Conservation (phyloP, 208 protist genomes). For the Leptomonas seymouri region DNA sequence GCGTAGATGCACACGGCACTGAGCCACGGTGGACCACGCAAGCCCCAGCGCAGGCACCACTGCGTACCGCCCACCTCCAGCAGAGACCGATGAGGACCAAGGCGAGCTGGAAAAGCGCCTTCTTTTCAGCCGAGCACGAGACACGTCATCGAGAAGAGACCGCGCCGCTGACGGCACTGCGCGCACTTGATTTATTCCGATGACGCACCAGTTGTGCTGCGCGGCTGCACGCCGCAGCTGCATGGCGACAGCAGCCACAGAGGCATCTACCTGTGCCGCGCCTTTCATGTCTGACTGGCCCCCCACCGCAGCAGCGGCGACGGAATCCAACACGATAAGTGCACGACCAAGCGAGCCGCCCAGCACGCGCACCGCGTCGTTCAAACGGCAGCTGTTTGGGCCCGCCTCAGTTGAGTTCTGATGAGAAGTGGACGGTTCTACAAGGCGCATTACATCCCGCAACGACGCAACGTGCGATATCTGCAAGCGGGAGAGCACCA, state of each 20-base stretch:
- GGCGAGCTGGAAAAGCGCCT: slow-evolving; percentile 4
- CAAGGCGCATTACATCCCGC: slow-evolving; percentile 41
- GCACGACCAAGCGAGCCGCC: slow-evolving; percentile 30
- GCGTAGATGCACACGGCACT: slow-evolving; percentile 52
- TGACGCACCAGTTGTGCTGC: slow-evolving; percentile 39
- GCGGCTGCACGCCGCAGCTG: slow-evolving; percentile 48
- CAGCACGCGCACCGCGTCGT: slow-evolving; percentile 24
- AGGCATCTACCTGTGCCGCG: slow-evolving; percentile 4
- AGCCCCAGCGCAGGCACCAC: slow-evolving; percentile 59
- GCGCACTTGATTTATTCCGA: slow-evolving; percentile 72
- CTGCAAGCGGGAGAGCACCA: slow-evolving; percentile 52
- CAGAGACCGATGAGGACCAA: background rate
- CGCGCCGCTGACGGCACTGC: slow-evolving; percentile 22
- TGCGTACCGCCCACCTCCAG: background rate
- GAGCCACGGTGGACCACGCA: slow-evolving; percentile 47
- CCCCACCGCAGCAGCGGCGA: slow-evolving; percentile 44
- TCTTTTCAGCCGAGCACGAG: slow-evolving; percentile 10
- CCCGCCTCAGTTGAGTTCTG: background rate
- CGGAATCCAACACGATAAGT: slow-evolving; percentile 73
- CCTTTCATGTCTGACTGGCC: slow-evolving; percentile 14
- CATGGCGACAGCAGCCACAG: slow-evolving; percentile 30
- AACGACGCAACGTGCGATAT: slow-evolving; percentile 44
- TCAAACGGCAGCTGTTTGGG: slow-evolving; percentile 14
- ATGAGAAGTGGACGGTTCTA: slow-evolving; percentile 1
- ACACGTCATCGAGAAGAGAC: background rate